Evolutionary conservation across 176 grass and related monocot genomes (phyloP).

Genomic region (Oropetium thomaeum): DNA sequence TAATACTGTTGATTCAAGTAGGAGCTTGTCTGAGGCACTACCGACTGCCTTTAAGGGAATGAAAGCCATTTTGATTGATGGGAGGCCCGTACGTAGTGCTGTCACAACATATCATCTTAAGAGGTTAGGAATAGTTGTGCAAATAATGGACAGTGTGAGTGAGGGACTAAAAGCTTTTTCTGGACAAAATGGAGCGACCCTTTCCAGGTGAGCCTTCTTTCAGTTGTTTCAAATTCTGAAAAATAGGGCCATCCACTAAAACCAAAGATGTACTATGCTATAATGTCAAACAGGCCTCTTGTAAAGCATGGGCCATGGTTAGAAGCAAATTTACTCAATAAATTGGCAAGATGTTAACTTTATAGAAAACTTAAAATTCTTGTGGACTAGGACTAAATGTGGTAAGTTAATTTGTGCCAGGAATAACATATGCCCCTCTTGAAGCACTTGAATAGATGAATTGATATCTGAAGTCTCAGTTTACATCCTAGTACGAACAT

Average conservation of each 20-base stretch:
- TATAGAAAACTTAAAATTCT: background rate
- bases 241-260: background rate
- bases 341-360: background rate
- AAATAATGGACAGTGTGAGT: slow-evolving; percentile 60
- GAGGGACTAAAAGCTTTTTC: slow-evolving; percentile 51
- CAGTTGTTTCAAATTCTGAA: slow-evolving; percentile 16
- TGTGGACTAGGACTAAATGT: background rate
- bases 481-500: background rate
- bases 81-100: slow-evolving; percentile 62
- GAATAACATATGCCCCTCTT: background rate
- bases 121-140: slow-evolving; percentile 67
- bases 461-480: background rate
- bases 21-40: slow-evolving; percentile 52
- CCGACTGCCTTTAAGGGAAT: slow-evolving; percentile 72
- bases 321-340: background rate
- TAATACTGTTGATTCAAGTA: slow-evolving; percentile 42
- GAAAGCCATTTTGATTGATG: slow-evolving; percentile 70
- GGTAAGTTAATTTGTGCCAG: background rate
- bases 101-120: slow-evolving; percentile 91
- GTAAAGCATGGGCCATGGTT: background rate
- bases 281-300: background rate
- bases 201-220: slow-evolving; percentile 48
- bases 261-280: background rate
- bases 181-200: slow-evolving; percentile 43
- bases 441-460: background rate